Evolutionary conservation across 441 rosid species (phyloP).

Genomic region (Capsella rubella): DNA sequence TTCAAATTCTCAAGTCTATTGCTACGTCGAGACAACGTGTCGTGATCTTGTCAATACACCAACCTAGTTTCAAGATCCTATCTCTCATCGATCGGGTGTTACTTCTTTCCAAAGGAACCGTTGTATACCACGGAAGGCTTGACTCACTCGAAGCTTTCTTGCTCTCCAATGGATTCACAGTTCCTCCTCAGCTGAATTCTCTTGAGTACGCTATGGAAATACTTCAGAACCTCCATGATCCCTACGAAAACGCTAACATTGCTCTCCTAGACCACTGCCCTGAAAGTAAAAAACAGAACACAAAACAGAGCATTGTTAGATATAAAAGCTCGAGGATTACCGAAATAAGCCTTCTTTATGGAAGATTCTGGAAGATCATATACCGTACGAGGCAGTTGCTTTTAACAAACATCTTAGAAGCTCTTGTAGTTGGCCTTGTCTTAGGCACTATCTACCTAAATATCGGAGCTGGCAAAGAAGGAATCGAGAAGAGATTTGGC

Average conservation of each 20-base stretch:
- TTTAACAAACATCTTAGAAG: constrained; percentile 74
- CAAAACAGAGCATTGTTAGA: constrained; percentile 39
- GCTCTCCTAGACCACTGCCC: constrained; percentile 18
- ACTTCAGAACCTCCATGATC: constrained; percentile 56
- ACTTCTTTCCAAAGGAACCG: constrained; percentile 70
- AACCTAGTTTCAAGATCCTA: constrained; percentile 88
- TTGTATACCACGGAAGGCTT: constrained; percentile 74
- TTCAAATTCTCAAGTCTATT: constrained; percentile 68
- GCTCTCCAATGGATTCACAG: constrained; percentile 63
- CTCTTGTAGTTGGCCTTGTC: constrained; percentile 85
- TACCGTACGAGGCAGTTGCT: constrained; percentile 84
- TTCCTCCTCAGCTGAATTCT: constrained; percentile 87
- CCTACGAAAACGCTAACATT: constrained; percentile 39
- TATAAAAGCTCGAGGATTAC: constrained; percentile 65
- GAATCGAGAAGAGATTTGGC: constrained; percentile 79
- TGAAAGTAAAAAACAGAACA: constrained; percentile 23
- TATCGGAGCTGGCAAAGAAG: constrained; percentile 68
- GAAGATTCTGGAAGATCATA: constrained; percentile 77
- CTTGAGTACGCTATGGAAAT: constrained; percentile 93
- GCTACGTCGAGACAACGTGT: constrained; percentile 67
- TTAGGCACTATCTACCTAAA: constrained; percentile 87
- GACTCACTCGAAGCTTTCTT: constrained; percentile 59
- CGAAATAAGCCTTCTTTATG: constrained; percentile 59
- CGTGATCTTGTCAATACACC: constrained; percentile 84
- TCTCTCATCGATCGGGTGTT: constrained; percentile 66